Conservation (phyloP, 2,329 filamentous ascomycete species). For the Diaporthe australafricana region DNA sequence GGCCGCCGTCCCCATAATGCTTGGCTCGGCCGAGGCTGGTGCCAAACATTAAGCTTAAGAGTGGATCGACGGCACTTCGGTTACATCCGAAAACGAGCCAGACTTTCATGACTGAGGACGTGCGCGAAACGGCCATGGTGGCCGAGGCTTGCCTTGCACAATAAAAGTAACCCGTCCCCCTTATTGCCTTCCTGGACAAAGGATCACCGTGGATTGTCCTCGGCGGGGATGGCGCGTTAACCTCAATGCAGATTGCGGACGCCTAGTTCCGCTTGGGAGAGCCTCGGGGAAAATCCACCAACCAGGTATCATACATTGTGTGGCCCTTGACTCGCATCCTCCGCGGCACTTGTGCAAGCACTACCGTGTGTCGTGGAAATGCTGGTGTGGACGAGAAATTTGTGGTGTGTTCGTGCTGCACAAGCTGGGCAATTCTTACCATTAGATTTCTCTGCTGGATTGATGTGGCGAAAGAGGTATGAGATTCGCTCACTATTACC, state of each 20-base stretch:
- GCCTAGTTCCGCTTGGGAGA: neutral
- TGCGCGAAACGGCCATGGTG: neutral
- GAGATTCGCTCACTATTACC: too few species aligned
- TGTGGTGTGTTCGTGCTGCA: neutral
- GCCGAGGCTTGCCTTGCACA: neutral
- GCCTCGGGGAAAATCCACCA: constrained; percentile 17
- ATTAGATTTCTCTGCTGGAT: too few species aligned
- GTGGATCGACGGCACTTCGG: constrained; percentile 22
- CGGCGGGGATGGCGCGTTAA: neutral
- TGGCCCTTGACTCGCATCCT: neutral
- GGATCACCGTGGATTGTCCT: neutral
- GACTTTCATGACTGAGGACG: neutral
- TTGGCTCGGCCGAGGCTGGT: constrained; percentile 18
- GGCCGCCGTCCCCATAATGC: neutral
- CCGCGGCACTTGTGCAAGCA: too few species aligned
- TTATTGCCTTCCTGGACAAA: neutral
- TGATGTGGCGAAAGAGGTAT: too few species aligned
- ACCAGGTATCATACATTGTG: neutral
- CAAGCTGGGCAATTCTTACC: too few species aligned
- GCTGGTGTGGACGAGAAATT: neutral
- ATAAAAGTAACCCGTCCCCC: neutral
- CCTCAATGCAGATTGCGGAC: constrained; percentile 23
- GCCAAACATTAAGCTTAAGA: constrained; percentile 24
- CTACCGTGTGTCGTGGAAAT: neutral
- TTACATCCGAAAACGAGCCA: constrained; percentile 12